phyloP scores from a whole-genome alignment of 352 stramenopile genomes.

The Phytophthora cryptogea region DNA sequence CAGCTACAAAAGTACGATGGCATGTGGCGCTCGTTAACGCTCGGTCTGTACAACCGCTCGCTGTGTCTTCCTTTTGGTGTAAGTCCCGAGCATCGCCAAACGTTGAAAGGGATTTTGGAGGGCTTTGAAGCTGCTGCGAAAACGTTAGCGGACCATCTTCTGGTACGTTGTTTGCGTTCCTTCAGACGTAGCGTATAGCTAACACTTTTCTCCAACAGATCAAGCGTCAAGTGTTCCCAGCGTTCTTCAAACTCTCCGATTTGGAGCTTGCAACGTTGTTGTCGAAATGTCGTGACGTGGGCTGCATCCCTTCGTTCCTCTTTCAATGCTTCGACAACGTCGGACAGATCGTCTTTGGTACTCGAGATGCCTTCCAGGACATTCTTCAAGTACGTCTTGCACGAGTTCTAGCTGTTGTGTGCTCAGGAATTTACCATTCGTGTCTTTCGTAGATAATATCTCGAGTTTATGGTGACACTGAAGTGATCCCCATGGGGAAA shows the following conservation, averaged over 20 bases:
- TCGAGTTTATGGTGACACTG: constrained; percentile 38
- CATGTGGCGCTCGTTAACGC: constrained; percentile 56
- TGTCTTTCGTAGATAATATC: constrained; percentile 35
- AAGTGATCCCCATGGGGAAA: constrained; percentile 67
- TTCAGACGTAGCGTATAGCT: background rate
- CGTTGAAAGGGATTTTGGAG: constrained; percentile 43
- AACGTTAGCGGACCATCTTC: constrained; percentile 58
- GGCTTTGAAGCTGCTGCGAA: constrained; percentile 60
- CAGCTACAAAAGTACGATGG: constrained; percentile 56
- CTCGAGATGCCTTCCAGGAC: constrained; percentile 65
- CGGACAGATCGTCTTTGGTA: constrained; percentile 55
- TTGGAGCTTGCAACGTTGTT: constrained; percentile 58
- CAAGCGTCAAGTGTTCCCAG: constrained; percentile 64
- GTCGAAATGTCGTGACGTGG: constrained; percentile 49
- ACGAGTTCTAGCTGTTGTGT: background rate
- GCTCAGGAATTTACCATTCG: background rate
- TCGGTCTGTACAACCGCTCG: constrained; percentile 48
- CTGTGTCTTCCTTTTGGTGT: constrained; percentile 62
- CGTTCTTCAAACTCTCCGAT: constrained; percentile 70
- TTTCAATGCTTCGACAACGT: constrained; percentile 81
- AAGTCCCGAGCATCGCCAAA: constrained; percentile 49
- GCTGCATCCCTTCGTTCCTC: constrained; percentile 57
- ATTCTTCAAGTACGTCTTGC: constrained; percentile 36
- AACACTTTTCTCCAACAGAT: constrained; percentile 22
- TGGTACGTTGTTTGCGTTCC: constrained; percentile 27